Evolutionary conservation across 2,329 filamentous ascomycete species (phyloP).

Genomic region (Aureobasidium subglaciale): DNA sequence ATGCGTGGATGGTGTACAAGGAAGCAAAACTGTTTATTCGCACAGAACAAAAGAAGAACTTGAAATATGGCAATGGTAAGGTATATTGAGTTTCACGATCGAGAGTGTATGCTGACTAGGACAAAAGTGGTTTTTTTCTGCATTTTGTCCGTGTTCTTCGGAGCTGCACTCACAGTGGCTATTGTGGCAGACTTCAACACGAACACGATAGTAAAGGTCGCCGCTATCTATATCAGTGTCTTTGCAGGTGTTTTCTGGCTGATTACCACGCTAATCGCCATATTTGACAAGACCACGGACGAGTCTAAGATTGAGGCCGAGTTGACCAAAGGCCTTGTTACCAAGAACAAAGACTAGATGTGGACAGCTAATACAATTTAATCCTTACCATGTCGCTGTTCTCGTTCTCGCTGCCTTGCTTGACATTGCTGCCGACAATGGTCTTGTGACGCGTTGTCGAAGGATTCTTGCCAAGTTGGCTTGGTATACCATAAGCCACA

Average conservation of each 20-base stretch:
- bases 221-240: neutral
- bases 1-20: constrained; percentile 19
- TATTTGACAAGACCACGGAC: neutral
- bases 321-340: neutral
- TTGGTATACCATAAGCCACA: neutral
- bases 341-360: neutral
- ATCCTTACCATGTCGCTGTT: neutral
- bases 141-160: no score
- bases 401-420: neutral
- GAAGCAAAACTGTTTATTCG: constrained; percentile 7
- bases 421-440: neutral
- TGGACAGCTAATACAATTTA: neutral
- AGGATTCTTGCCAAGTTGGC: constrained; percentile 1
- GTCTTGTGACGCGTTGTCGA: neutral
- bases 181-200: neutral
- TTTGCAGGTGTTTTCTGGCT: neutral
- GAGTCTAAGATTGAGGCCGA: neutral
- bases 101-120: no score
- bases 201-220: neutral
- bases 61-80: no score
- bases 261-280: neutral
- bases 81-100: no score
- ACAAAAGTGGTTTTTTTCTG: no score
- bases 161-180: neutral
- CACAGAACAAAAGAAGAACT: no score